Conservation (phyloP, 1,284 basidiomycete species). For the Pseudozyma tsukubaensis region DNA sequence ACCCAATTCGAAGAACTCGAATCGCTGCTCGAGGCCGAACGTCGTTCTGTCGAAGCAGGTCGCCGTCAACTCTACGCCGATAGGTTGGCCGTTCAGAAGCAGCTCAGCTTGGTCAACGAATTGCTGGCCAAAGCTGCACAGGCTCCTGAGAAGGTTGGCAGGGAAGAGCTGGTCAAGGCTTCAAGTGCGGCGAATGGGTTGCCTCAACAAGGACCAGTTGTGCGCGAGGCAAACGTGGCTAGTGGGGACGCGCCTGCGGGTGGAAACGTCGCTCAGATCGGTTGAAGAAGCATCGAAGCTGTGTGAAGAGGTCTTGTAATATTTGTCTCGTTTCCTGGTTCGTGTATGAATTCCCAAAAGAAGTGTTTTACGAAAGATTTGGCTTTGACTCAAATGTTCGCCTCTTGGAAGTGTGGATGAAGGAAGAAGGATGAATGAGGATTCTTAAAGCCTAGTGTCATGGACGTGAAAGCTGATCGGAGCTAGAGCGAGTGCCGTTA, state of each 20-base stretch:
- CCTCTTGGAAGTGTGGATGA: too few relatives aligned
- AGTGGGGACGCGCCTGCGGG: slow-evolving; percentile 12
- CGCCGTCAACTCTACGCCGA: slow-evolving; percentile 64
- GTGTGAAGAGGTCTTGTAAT: neutral
- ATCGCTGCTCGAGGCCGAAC: slow-evolving; percentile 62
- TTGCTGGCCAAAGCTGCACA: slow-evolving; percentile 59
- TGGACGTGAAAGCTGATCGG: too few relatives aligned
- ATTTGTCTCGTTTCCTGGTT: neutral
- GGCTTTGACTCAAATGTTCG: too few relatives aligned
- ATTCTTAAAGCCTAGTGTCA: too few relatives aligned
- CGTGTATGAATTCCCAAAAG: neutral
- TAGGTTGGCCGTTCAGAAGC: slow-evolving; percentile 63
- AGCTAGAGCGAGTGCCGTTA: too few relatives aligned
- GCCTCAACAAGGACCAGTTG: slow-evolving; percentile 64
- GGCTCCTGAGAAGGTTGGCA: slow-evolving; percentile 51
- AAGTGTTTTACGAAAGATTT: too few relatives aligned
- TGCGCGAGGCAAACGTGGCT: slow-evolving; percentile 44
- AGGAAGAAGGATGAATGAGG: too few relatives aligned
- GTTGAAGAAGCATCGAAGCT: slow-evolving; percentile 2
- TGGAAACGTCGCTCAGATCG: slow-evolving; percentile 45
- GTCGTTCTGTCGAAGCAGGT: slow-evolving; percentile 59
- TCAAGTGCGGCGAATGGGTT: slow-evolving; percentile 53
- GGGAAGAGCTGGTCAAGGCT: slow-evolving; percentile 50
- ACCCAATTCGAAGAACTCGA: slow-evolving; percentile 66
- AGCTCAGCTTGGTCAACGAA: slow-evolving; percentile 63